phyloP scores from a whole-genome alignment of 768 basidiomycete species.

The Terana coerulea region DNA sequence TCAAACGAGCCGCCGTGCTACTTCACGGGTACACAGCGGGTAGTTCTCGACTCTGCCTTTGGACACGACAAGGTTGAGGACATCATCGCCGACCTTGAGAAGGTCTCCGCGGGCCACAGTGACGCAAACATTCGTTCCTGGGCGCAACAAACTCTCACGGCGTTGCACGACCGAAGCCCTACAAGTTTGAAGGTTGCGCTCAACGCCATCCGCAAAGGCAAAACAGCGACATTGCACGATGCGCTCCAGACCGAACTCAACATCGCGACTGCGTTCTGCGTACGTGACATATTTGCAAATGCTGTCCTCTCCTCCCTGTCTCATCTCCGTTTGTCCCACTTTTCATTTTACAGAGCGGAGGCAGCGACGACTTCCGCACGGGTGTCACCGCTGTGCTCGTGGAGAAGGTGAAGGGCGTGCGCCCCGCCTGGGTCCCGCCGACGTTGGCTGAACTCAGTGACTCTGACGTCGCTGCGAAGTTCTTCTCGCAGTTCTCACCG shows the following conservation, averaged over 20 bases:
- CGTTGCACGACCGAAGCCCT: conserved; percentile 72
- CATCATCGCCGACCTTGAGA: conserved; percentile 56
- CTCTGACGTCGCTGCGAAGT: conserved; percentile 52
- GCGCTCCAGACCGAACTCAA: conserved; percentile 82
- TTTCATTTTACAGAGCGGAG: conserved; percentile 50
- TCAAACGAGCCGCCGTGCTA: conserved; percentile 49
- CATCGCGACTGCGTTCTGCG: conserved; percentile 87
- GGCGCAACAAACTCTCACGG: conserved; percentile 67
- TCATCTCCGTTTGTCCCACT: conserved; percentile 14
- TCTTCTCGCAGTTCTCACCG: conserved; percentile 59
- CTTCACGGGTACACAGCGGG: conserved; percentile 58
- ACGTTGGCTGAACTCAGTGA: conserved; percentile 55
- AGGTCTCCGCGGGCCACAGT: conserved; percentile 34
- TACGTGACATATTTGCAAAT: conserved; percentile 38
- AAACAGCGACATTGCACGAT: conserved; percentile 53
- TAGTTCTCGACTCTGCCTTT: conserved; percentile 83
- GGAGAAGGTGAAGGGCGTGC: conserved; percentile 43
- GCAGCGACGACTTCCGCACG: conserved; percentile 76
- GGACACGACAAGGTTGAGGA: conserved; percentile 62
- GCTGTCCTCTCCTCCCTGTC: neutral
- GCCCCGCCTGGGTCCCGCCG: conserved; percentile 71
- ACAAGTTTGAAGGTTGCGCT: conserved; percentile 92
- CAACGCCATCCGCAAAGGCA: conserved; percentile 71
- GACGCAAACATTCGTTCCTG: conserved; percentile 56
- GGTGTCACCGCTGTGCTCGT: conserved; percentile 74